Evolutionary conservation across 2,329 filamentous ascomycete species (phyloP).

Genomic region (Metarhizium brunneum): DNA sequence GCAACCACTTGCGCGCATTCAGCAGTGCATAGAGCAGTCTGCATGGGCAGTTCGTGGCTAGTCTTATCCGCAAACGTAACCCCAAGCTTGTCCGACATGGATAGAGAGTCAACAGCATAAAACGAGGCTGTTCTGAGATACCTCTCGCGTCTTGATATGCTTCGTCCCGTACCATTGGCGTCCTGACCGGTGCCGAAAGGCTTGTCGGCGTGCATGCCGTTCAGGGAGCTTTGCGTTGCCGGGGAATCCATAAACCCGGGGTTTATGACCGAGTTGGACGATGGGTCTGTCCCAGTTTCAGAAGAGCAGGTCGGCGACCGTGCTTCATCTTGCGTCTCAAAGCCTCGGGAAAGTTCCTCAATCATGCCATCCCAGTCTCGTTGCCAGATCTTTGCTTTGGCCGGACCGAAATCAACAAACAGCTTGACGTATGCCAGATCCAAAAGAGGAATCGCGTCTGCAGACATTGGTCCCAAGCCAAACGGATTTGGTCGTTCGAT

Average conservation of each 20-base stretch:
- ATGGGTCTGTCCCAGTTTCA: constrained; percentile 35
- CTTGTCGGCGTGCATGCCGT: constrained; percentile 28
- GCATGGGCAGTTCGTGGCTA: constrained; percentile 77
- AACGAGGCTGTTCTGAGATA: constrained; percentile 91
- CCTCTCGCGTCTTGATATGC: constrained; percentile 67
- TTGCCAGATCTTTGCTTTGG: constrained; percentile 91
- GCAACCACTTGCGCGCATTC: constrained; percentile 91
- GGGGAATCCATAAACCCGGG: constrained; percentile 43
- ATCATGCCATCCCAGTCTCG: constrained; percentile 89
- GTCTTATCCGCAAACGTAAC: constrained; percentile 78
- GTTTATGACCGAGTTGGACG: constrained; percentile 36
- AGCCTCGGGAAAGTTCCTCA: constrained; percentile 71
- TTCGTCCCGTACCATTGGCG: constrained; percentile 23
- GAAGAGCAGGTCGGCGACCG: constrained; percentile 44
- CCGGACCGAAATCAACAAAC: constrained; percentile 85
- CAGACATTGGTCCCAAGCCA: constrained; percentile 71
- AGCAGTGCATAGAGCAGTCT: constrained; percentile 85
- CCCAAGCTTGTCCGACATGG: constrained; percentile 78
- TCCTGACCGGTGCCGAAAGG: background rate
- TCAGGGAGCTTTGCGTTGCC: constrained; percentile 38
- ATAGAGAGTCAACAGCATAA: constrained; percentile 85
- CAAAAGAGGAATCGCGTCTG: constrained; percentile 82
- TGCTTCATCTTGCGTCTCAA: constrained; percentile 65
- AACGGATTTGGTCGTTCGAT: constrained; percentile 78
- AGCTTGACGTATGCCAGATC: constrained; percentile 88